Percentiles rank a stretch among this genome's conserved stretches.
These are phyloP conservation scores for Dactylellina parvicollis DNA, from an alignment of 2,329 filamentous ascomycete genomes.

Conservation along the genomic window DNA sequence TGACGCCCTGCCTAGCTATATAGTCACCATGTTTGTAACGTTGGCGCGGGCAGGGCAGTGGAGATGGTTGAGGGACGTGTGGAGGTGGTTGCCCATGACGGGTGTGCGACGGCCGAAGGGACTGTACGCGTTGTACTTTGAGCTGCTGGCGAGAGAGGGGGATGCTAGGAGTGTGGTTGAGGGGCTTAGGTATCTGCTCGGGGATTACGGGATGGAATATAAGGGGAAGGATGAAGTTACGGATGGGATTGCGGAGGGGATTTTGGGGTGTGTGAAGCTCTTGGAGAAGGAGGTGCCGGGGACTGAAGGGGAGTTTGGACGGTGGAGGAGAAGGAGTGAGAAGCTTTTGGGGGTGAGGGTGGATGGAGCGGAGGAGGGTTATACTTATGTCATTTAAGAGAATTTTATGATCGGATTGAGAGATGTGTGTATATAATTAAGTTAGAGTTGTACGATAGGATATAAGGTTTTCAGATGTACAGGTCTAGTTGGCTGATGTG, in stretches of 20 bases:
- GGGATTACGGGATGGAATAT: constrained; percentile 45
- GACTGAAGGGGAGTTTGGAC: constrained; percentile 44
- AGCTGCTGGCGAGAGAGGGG: constrained; percentile 53
- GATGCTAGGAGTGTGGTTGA: constrained; percentile 53
- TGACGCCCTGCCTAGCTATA: constrained; percentile 27
- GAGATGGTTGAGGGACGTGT: constrained; percentile 28
- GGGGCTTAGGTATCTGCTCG: constrained; percentile 46
- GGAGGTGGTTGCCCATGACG: constrained; percentile 54
- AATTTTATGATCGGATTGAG: constrained; percentile 7
- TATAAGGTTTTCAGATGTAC: too few relatives aligned
- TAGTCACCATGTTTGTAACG: constrained; percentile 49
- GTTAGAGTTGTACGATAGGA: not conserved
- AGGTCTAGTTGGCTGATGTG: too few relatives aligned
- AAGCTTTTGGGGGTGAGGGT: constrained; percentile 49
- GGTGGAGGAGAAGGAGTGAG: constrained; percentile 55
- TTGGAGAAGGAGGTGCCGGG: constrained; percentile 55
- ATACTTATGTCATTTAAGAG: constrained; percentile 48
- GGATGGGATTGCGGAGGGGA: constrained; percentile 41
- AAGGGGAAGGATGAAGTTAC: constrained; percentile 21
- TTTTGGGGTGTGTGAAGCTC: constrained; percentile 35
- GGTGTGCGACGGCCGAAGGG: constrained; percentile 48
- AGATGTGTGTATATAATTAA: constrained; percentile 19
- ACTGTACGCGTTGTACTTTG: constrained; percentile 55
- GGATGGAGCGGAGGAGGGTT: constrained; percentile 2
- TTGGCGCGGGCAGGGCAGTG: constrained; percentile 17